Evolutionary conservation across 208 protist species (phyloP), one percentile per base, ranked within the genome.

Genomic region (Leishmania tropica): DNA sequence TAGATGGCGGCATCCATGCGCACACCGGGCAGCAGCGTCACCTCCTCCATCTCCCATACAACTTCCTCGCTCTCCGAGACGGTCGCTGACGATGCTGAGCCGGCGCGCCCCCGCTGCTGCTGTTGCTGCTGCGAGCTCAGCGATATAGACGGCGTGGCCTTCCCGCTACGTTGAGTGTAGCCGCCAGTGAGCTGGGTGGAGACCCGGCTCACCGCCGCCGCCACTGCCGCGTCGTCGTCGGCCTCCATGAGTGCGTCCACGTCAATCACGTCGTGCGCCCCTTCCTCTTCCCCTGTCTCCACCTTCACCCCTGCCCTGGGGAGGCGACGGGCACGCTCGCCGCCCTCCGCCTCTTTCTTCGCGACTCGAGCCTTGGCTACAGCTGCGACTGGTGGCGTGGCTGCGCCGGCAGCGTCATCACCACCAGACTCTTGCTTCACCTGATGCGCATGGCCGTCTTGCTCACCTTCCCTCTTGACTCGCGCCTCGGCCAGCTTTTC

Each of bases 171-270:
- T 47, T 58, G 40, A 56, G 58, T 70, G 47, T 31, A 53, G 35
- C 24, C 60, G 35, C 3, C 42, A 53, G 47, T 76, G 58, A 85
- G 76, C 37, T 79, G 77, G 17, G 78, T 65, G 1, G 78, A 35
- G n/a, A 70, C 83, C 48, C 64, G 70, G n/a, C 48, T 64, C 67
- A 83, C 58, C 31, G 60, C 64, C 54, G 70, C 83, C 68, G 72
- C 84, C 62, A 84, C 77, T n/a, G 78, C 83, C 8, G 51, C 65
- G 65, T 90, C 88, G 31, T 93, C 91, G 28, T 88, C 81, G 17
- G 86, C 85, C 71, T 96, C 91, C 93, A 96, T 96, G 35, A 95
- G 76, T 35, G 88, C 88, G 78, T 96, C 93, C 19, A 96, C 90
- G 79, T 96, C 93, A 75, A 96, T 95, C 17, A 93, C 87, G 35